Base-by-base conservation (phyloP, 805 yeast genomes). In the Nakazawaea molendinolei region DNA sequence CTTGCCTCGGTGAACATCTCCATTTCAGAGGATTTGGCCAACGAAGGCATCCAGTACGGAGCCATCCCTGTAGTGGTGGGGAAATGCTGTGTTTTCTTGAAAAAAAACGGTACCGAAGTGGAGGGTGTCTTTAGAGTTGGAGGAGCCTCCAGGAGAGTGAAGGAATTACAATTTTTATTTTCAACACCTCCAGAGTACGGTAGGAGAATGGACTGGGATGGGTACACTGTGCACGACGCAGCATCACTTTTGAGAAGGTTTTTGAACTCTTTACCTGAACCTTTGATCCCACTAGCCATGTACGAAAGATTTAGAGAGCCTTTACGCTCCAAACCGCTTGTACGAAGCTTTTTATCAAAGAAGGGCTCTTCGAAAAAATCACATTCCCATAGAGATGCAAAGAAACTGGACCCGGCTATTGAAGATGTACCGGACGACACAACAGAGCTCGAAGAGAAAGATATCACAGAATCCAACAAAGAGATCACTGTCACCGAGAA, bases 161-260 rank as follows among this genome's bases (percentile, higher is more conserved):
- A 86, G 48, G 89, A 86, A 46, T 66, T 92, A 25, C 97, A 92
- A 55, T 69, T 74, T 25, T 67, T 79, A 10, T 92, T 92, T 63
- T 85, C 89, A 38, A 61, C 83, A 2, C 86, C 96, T 2, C 97
- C 98, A 0, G 77, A 76, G 41, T 92, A 82, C 54, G 99, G 98
- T 13, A 74, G 86, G 34, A 82, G 81, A 46, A 69, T 89, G 30
- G 74, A 73, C 46, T 92, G 97, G 98, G 87, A 85, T 33, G 90
- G 95, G 0, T 92, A 76, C 60, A 86, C 87, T 1, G 97, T 90
- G 9, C 98, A 92, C 60, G 99, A 92, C 58, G 97, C 96, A 1
- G 95, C 97, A 2, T 84, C 92, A 14, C 67, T 92, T 16, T 71
- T 92, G 40, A 71, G 97, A 53, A 67, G 98, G 39, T 92, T 74